phyloP scores from a whole-genome alignment of 2,329 filamentous ascomycete species.

The Fusarium falciforme region DNA sequence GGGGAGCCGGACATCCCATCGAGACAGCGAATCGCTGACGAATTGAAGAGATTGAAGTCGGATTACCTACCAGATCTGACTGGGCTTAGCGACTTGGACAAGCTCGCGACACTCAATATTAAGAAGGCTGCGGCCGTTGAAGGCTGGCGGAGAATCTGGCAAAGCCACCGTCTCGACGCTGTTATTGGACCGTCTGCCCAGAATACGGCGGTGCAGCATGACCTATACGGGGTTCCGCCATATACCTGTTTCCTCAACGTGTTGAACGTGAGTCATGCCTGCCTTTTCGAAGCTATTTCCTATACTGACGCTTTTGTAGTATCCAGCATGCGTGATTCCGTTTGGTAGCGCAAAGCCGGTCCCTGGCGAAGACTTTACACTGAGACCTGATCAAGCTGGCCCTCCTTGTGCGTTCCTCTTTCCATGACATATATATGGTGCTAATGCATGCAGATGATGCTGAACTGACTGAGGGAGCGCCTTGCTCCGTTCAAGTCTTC shows the following conservation, averaged over 20 bases:
- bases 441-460: constrained; percentile 51
- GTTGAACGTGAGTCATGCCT: constrained; percentile 56
- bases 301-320: constrained; percentile 46
- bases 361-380: constrained; percentile 8
- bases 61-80: neutral
- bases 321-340: constrained; percentile 62
- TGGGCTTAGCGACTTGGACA: constrained; percentile 47
- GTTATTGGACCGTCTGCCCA: constrained; percentile 62
- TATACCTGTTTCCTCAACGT: constrained; percentile 65
- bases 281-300: neutral
- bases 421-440: neutral
- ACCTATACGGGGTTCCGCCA: constrained; percentile 58
- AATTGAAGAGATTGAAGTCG: neutral
- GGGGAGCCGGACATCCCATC: constrained; percentile 21
- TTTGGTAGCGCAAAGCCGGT: constrained; percentile 49
- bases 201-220: constrained; percentile 62
- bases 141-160: constrained; percentile 55
- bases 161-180: constrained; percentile 59
- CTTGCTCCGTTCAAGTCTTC: constrained; percentile 59
- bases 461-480: constrained; percentile 53
- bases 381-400: constrained; percentile 16
- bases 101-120: constrained; percentile 38
- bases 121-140: constrained; percentile 47
- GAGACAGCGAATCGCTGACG: neutral
- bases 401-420: constrained; percentile 11